Base-by-base conservation (phyloP, 805 yeast species). In the Wickerhamomyces chambardii region DNA sequence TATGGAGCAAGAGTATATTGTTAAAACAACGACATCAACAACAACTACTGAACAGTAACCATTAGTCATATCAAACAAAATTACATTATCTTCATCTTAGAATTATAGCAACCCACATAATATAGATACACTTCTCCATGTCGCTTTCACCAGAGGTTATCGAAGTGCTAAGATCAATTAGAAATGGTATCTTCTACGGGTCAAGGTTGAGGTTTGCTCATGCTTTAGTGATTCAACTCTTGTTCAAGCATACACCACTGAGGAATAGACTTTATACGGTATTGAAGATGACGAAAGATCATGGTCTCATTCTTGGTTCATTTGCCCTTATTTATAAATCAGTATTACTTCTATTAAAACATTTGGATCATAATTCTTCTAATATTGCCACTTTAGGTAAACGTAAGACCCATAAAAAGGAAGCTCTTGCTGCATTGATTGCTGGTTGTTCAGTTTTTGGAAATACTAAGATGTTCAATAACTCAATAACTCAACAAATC, bases 401-500 rank as follows among this genome's bases (percentile, higher is more conserved):
- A 19, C 6, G 6, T 19, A 19, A 19, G 8, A 19, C 22, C 22
- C 8, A 6, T 19, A 19, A 19, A 19, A 24, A 24, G 12, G 26
- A 24, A 24, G 26, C 26, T 5, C 43, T 59, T 15, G 61, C 65
- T 14, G 72, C 71, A 5, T 36, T 49, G 4, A 32, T 64, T 9
- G 65, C 66, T 6, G 72, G 69, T 4, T 56, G 49, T 30, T 12
- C 58, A 11, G 67, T 66, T 14, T 66, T 63, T 40, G 70, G 72
- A 1, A 58, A 64, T 27, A 41, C 43, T 27, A 48, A 50, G 4
- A 32, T 40, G 4, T 68, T 72, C 42, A 53, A 54, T 41, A 59
- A 52, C 15, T 69, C 63, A 4, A 77, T 81, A 21, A 66, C 83
- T n/a, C 80, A 75, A 42, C 89, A 82, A 55, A 72, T 83, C 43